Base-by-base conservation (phyloP, 192 early-diverging fungal genomes). In the Umbelopsis ramanniana region DNA sequence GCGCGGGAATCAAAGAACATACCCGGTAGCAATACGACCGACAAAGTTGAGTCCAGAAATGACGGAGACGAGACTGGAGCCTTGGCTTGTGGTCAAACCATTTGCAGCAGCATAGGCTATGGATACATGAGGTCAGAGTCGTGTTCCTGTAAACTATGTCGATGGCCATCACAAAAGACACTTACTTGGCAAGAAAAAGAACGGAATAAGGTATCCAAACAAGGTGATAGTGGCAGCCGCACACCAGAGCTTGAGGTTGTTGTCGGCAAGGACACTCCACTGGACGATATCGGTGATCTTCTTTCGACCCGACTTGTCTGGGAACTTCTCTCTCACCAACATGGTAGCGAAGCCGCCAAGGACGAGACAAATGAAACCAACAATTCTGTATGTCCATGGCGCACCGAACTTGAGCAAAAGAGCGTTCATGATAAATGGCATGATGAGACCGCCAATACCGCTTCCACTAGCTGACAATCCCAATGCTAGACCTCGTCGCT, bases 381-480 rank as follows among this genome's bases (percentile, higher is more conserved):
- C 40, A 6, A 79, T 68, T 26, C 73, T 70, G 24, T 79, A 79
- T 7, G 77, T 74, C 76, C 76, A 91, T 3, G 57, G 53, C 22
- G 81, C 74, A 2, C 88, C 92, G 29, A 88, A 52, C 14, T 57
- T 72, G 24, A 78, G 76, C 43, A 93, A 82, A 19, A 93, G 82
- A 43, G 75, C 35, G 24, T 83, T 85, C 69, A 83, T 83, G 19
- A 93, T 76, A 14, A 85, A 84, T 0, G 87, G 80, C 72, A 92
- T 80, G 23, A 86, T 81, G 19, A 94, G 78, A 6, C 92, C 92
- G 26, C 94, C 94, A 14, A 93, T 24, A 37, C 93, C 92, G 9
- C 87, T 81, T 0, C 94, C 94, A 12, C 90, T 82, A 8, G 89
- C 85, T 2, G 89, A 86, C n/a, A 94, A 71, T 3, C 93, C 94